phyloP scores from a whole-genome alignment of 2,329 filamentous ascomycete species.

The Balansia obtecta region DNA sequence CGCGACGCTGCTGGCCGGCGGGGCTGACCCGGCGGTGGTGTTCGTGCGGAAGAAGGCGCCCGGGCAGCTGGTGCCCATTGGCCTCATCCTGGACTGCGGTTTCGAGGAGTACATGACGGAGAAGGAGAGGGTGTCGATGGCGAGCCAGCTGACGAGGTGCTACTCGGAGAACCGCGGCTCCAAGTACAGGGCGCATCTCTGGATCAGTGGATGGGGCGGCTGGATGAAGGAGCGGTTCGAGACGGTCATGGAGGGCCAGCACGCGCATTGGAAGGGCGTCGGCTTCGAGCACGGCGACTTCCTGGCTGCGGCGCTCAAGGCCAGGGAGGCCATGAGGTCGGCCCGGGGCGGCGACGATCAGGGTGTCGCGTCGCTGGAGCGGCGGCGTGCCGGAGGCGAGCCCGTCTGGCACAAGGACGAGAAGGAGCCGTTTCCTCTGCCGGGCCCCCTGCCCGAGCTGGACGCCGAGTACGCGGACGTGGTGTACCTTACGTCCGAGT shows the following conservation, averaged over 20 bases:
- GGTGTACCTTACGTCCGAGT: constrained; percentile 86
- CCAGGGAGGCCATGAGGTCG: constrained; percentile 52
- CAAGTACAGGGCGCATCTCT: constrained; percentile 56
- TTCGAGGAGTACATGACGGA: constrained; percentile 87
- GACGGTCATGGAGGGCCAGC: constrained; percentile 55
- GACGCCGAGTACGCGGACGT: constrained; percentile 33
- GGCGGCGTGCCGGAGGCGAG: constrained; percentile 17
- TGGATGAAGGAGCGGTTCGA: constrained; percentile 69
- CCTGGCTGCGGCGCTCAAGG: constrained; percentile 50
- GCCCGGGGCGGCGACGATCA: constrained; percentile 31
- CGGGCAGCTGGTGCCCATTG: constrained; percentile 54
- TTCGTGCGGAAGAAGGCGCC: constrained; percentile 24
- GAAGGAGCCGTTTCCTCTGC: constrained; percentile 20
- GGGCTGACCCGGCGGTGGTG: constrained; percentile 26
- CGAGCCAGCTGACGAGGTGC: constrained; percentile 69
- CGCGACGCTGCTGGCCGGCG: constrained; percentile 35
- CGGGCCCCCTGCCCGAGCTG: constrained; percentile 20
- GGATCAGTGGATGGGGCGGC: constrained; percentile 67
- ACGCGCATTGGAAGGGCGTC: constrained; percentile 70
- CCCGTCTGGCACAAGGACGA: constrained; percentile 21
- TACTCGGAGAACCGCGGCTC: constrained; percentile 79
- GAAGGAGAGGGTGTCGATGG: constrained; percentile 72
- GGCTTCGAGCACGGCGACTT: constrained; percentile 66
- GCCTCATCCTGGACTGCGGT: constrained; percentile 79
- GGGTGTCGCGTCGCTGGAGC: constrained; percentile 45